These are phyloP conservation scores for Grosmannia clavigera DNA, from an alignment of 2,329 filamentous ascomycete species.

Conservation along the genomic window DNA sequence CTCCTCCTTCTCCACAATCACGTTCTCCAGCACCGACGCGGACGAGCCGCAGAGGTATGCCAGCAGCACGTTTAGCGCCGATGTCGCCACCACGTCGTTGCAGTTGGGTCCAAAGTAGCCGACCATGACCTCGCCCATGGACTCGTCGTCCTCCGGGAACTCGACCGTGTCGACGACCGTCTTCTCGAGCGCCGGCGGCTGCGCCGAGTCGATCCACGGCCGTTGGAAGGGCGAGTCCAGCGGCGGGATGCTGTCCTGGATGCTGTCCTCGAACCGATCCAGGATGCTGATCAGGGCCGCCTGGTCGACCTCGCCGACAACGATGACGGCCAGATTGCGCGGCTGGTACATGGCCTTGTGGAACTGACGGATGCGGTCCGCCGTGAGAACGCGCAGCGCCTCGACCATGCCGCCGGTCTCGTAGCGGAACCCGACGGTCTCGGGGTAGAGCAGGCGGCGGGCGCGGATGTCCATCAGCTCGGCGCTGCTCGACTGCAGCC, in stretches of 20 bases:
- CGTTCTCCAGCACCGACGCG: conserved; percentile 81
- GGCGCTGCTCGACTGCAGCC: conserved; percentile 68
- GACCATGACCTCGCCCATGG: conserved; percentile 75
- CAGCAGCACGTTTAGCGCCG: conserved; percentile 67
- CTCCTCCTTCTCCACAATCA: conserved; percentile 84
- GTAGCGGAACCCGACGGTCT: conserved; percentile 85
- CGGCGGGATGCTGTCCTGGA: conserved; percentile 68
- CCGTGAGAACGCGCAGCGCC: conserved; percentile 70
- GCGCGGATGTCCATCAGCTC: conserved; percentile 83
- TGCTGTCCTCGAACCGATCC: conserved; percentile 78
- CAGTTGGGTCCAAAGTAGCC: conserved; percentile 79
- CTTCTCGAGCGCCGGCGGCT: conserved; percentile 58
- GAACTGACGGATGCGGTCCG: conserved; percentile 85
- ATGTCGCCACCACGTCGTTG: conserved; percentile 53
- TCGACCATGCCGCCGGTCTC: conserved; percentile 98
- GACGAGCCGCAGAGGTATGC: conserved; percentile 89
- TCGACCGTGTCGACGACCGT: conserved; percentile 68
- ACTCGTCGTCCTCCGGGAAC: conserved; percentile 95
- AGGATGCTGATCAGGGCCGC: conserved; percentile 66
- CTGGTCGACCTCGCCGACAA: conserved; percentile 88
- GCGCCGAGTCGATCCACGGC: conserved; percentile 83
- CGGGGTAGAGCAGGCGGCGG: conserved; percentile 70
- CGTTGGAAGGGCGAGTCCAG: conserved; percentile 56
- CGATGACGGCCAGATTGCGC: conserved; percentile 80
- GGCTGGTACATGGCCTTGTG: conserved; percentile 97